Evolutionary conservation across 2,329 filamentous ascomycete species (phyloP), one percentile per base, ranked within the genome.

Genomic region (Trichoderma arundinaceum): DNA sequence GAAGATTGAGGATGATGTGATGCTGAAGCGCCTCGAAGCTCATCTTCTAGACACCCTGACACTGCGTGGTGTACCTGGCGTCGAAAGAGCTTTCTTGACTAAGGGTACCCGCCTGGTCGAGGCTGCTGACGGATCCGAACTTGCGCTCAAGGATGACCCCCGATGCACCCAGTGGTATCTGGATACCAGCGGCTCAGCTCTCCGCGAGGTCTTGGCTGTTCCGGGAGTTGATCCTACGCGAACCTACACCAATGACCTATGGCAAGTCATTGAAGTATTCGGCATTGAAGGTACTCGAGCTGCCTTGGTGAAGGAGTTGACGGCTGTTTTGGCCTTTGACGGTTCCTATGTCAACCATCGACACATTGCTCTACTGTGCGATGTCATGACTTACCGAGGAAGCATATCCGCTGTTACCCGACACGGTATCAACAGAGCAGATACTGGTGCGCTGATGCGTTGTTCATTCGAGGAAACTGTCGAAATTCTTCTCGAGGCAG

Each of bases 401-500:
- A 90, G 91, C 73, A 89, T 99, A 74, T 97, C 97, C 78, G 94
- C 95, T 13, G 94, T 99, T 69, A 99, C 95, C 64, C 92, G 95
- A 79, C 95, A 99, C 76, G 95, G 95, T 81, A 99, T 99, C 82
- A 99, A 99, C 82, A 89, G 95, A 73, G 92, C 94, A 32, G 95
- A 99, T 76, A 99, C 96, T 68, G 95, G 95, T 83, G 96, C 95
- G 9, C 85, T 99, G 73, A 99, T 99, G 95, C 91, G 95, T 78
- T 99, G 96, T 84, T 99, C 95, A 1, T 99, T 99, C 80, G 95
- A 99, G 80, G 96, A 99, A 79, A 99, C 95, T 0, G 95, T 99
- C 46, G 96, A 99, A 76, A 99, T 99, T 83, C 83, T 99, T 61
- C 88, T 99, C 19, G 95, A 99, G 76, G 96, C 95, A 68, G 95